Evolutionary conservation across 352 stramenopile species (phyloP).

Genomic region (Pythium insidiosum): DNA sequence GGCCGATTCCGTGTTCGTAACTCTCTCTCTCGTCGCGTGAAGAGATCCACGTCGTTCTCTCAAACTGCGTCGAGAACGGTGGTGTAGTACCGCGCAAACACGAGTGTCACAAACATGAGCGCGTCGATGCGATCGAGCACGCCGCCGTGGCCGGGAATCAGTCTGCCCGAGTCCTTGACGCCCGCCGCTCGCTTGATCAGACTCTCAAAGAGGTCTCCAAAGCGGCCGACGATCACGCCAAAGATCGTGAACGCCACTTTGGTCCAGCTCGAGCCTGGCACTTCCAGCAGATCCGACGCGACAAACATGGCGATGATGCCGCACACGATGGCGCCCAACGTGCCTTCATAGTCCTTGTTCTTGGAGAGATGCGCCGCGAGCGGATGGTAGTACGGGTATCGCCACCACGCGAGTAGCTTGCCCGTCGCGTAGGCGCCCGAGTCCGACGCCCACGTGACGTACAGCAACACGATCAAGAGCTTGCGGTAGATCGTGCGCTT

Average conservation of each 20-base stretch:
- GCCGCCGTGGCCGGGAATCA: slow-evolving; percentile 94
- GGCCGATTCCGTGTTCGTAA: too few species aligned
- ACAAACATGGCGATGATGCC: slow-evolving; percentile 83
- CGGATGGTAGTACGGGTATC: slow-evolving; percentile 74
- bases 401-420: slow-evolving; percentile 73
- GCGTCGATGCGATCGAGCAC: slow-evolving; percentile 93
- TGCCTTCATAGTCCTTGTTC: slow-evolving; percentile 96
- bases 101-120: slow-evolving; percentile 85
- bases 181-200: slow-evolving; percentile 93
- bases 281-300: slow-evolving; percentile 40
- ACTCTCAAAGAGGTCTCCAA: slow-evolving; percentile 94
- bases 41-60: too few species aligned
- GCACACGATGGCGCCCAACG: slow-evolving; percentile 77
- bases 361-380: slow-evolving; percentile 88
- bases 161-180: slow-evolving; percentile 91
- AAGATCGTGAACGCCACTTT: slow-evolving; percentile 79
- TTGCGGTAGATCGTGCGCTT: slow-evolving; percentile 42
- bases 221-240: slow-evolving; percentile 88
- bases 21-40: too few species aligned
- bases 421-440: slow-evolving; percentile 93
- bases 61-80: too few species aligned
- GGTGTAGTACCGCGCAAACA: slow-evolving; percentile 49
- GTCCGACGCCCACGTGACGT: slow-evolving; percentile 79
- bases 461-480: slow-evolving; percentile 54
- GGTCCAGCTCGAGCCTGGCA: slow-evolving; percentile 69